Conservation (phyloP, 1,139 yeast genomes). For the Yamadazyma atmosphaerica region DNA sequence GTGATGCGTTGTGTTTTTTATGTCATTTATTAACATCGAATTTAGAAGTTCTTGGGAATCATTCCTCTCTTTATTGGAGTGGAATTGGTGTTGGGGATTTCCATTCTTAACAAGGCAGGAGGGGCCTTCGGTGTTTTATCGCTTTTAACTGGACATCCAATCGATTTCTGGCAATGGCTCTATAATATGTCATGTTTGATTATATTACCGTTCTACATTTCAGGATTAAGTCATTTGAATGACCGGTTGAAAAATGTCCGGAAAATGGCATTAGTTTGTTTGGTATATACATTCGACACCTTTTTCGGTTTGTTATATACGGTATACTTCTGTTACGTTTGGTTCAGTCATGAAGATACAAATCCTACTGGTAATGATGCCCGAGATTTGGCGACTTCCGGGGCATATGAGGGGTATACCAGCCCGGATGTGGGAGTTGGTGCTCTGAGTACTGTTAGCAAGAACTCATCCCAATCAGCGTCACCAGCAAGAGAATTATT, state of each 20-base stretch:
- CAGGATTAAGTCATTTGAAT: constrained; percentile 52
- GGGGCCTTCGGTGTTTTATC: constrained; percentile 88
- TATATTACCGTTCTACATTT: constrained; percentile 64
- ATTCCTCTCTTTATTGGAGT: constrained; percentile 87
- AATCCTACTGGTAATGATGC: constrained; percentile 15
- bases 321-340: constrained; percentile 66
- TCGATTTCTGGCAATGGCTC: constrained; percentile 81
- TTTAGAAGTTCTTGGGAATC: constrained; percentile 53
- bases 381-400: too few relatives aligned
- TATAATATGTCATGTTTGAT: constrained; percentile 67
- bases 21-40: too few relatives aligned
- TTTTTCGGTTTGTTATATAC: constrained; percentile 67
- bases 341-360: constrained; percentile 60
- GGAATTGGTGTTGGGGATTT: constrained; percentile 75
- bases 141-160: constrained; percentile 84
- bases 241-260: constrained; percentile 32
- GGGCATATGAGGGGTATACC: too few relatives aligned
- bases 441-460: neutral
- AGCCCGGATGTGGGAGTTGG: too few relatives aligned
- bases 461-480: constrained; percentile 55
- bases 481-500: constrained; percentile 71
- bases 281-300: constrained; percentile 68
- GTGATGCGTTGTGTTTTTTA: too few relatives aligned
- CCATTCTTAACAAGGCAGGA: constrained; percentile 84
- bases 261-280: constrained; percentile 59